These are phyloP conservation scores for Aphanomyces euteiches DNA, from an alignment of 352 stramenopile genomes.

Conservation along the genomic window DNA sequence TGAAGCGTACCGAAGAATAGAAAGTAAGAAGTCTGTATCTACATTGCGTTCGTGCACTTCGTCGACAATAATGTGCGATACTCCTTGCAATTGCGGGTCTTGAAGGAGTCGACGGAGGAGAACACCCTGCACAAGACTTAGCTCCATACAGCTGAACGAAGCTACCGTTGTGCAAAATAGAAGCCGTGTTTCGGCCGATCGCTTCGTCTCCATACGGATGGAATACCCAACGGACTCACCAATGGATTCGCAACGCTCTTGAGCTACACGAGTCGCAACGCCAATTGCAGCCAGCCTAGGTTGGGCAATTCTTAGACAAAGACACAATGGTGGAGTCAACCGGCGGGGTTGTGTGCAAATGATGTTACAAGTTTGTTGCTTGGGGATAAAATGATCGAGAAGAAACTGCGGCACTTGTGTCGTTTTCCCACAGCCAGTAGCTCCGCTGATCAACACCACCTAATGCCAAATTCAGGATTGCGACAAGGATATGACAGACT, in stretches of 20 bases:
- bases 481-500: not conserved
- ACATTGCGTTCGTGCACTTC: slow-evolving; percentile 97
- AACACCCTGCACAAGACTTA: slow-evolving; percentile 57
- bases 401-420: slow-evolving; percentile 98
- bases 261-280: slow-evolving; percentile 92
- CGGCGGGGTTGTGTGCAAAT: slow-evolving; percentile 26
- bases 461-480: slow-evolving; percentile 47
- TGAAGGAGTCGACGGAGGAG: slow-evolving; percentile 90
- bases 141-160: not conserved
- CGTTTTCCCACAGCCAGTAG: slow-evolving; percentile 94
- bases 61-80: slow-evolving; percentile 98
- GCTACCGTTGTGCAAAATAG: slow-evolving; percentile 92
- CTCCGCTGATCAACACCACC: slow-evolving; percentile 93
- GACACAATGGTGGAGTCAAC: not conserved
- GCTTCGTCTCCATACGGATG: slow-evolving; percentile 93
- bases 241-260: slow-evolving; percentile 89
- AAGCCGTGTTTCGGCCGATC: slow-evolving; percentile 83
- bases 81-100: slow-evolving; percentile 78
- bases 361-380: slow-evolving; percentile 26
- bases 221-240: slow-evolving; percentile 91
- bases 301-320: not conserved
- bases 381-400: slow-evolving; percentile 87
- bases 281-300: slow-evolving; percentile 91
- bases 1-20: slow-evolving; percentile 74
- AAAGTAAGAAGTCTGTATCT: slow-evolving; percentile 95